These are phyloP conservation scores for Friedmanniomyces endolithicus DNA, from an alignment of 495 filamentous ascomycete species.

Conservation along the genomic window DNA sequence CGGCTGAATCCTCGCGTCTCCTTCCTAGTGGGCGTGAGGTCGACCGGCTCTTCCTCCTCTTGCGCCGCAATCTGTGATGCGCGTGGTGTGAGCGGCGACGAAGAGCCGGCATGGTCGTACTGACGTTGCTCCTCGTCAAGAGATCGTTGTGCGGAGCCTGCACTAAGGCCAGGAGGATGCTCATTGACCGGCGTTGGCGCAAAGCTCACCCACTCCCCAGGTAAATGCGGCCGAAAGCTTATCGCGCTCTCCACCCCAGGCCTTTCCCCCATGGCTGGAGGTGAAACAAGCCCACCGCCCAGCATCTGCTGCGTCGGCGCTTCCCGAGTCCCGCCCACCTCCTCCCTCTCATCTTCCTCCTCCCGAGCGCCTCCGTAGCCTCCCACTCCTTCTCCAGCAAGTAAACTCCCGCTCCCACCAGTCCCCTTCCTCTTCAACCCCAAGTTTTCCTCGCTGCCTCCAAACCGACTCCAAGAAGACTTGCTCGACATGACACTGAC, in stretches of 20 bases:
- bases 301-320: not conserved
- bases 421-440: constrained; percentile 8
- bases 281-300: not conserved
- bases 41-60: constrained; percentile 10
- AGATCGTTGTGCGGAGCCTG: no score
- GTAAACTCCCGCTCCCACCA: not conserved
- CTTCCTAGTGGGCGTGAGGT: constrained; percentile 29
- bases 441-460: constrained; percentile 24
- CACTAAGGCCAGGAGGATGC: constrained; percentile 4
- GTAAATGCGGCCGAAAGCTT: constrained; percentile 47
- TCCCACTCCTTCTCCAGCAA: constrained; percentile 1
- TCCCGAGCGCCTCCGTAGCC: no score
- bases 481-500: constrained; percentile 23
- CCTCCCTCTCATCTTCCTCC: constrained; percentile 1
- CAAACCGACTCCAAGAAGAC: constrained; percentile 26
- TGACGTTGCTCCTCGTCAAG: no score
- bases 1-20: not conserved
- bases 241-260: not conserved
- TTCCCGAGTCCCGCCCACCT: not conserved
- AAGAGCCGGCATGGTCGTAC: not conserved
- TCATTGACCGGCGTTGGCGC: constrained; percentile 29
- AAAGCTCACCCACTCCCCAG: constrained; percentile 54
- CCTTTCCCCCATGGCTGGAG: not conserved
- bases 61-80: constrained; percentile 2
- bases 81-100: constrained; percentile 3